These are phyloP conservation scores for Cryptococcus sp. DNA, from an alignment of 1,284 basidiomycete genomes.

Conservation along the genomic window DNA sequence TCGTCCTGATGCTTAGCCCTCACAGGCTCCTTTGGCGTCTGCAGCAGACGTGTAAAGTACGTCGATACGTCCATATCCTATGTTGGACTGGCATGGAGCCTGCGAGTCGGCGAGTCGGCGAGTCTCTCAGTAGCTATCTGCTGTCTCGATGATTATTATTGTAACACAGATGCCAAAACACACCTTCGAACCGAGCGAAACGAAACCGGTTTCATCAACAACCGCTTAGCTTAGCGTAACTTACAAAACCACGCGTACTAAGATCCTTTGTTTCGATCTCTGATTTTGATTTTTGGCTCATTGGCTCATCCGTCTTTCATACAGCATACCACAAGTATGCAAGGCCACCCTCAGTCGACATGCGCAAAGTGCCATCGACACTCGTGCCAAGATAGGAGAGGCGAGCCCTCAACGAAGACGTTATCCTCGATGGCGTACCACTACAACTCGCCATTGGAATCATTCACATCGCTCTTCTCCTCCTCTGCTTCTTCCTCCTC, in stretches of 20 bases:
- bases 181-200: too few species aligned
- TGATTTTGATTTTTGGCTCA: not conserved
- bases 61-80: constrained; percentile 42
- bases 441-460: constrained; percentile 14
- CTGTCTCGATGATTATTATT: too few species aligned
- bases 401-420: not conserved
- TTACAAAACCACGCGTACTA: too few species aligned
- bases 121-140: not conserved
- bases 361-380: not conserved
- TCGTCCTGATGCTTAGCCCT: constrained; percentile 31
- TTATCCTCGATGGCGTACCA: not conserved
- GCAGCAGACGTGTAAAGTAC: constrained; percentile 49
- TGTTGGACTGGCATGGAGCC: not conserved
- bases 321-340: too few species aligned
- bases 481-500: not conserved
- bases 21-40: constrained; percentile 31
- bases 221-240: too few species aligned
- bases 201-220: too few species aligned
- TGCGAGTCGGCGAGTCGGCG: not conserved
- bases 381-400: too few species aligned
- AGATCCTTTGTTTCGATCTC: not conserved
- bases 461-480: constrained; percentile 20
- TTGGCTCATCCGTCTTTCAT: not conserved
- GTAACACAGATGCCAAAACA: too few species aligned
- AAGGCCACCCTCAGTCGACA: not conserved